Conservation (phyloP, 352 stramenopile genomes). For the Pythium scleroteichum region DNA sequence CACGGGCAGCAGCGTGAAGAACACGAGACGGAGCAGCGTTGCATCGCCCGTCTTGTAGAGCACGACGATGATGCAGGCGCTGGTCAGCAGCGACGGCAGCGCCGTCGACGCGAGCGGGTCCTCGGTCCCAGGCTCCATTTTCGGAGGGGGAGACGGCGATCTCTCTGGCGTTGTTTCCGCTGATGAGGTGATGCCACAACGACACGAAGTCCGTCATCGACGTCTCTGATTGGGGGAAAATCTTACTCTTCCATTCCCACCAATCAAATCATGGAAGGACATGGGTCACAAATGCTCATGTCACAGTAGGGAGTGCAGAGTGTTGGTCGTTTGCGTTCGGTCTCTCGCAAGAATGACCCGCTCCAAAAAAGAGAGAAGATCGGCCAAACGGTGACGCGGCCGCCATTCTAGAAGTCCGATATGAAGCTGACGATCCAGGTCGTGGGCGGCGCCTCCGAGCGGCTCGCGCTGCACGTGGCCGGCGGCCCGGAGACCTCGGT, state of each 20-base stretch:
- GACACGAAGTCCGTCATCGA: background rate
- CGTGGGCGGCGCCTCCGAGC: constrained; percentile 63
- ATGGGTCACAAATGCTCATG: background rate
- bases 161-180: background rate
- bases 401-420: constrained; percentile 14
- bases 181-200: constrained; percentile 2
- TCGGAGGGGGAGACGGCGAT: no score
- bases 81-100: constrained; percentile 33
- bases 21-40: constrained; percentile 37
- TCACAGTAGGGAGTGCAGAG: background rate
- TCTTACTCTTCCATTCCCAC: background rate
- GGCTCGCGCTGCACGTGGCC: constrained; percentile 44
- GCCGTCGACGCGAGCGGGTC: constrained; percentile 20
- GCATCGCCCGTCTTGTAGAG: constrained; percentile 22
- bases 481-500: constrained; percentile 52
- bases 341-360: constrained; percentile 13
- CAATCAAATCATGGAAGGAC: background rate
- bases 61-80: constrained; percentile 16
- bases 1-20: constrained; percentile 56
- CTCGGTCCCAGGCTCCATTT: constrained; percentile 3
- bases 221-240: background rate
- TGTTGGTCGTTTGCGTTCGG: constrained; percentile 9
- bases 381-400: constrained; percentile 1
- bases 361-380: background rate
- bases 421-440: constrained; percentile 68